phyloP scores from a whole-genome alignment of 1,139 yeast genomes.

The Casaregolazyma lundiana region DNA sequence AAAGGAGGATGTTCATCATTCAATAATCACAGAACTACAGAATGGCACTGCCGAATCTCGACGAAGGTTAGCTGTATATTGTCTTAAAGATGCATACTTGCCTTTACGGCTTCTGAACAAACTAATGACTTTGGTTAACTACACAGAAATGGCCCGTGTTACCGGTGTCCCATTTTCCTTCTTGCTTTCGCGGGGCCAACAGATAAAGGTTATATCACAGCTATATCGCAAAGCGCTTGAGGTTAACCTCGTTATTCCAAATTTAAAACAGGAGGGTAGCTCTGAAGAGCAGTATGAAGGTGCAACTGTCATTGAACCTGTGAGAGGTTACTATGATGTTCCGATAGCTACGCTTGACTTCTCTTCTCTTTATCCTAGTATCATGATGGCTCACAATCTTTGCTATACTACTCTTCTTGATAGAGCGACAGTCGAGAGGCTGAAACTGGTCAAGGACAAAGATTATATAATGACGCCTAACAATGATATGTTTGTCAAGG shows the following conservation, averaged over 20 bases:
- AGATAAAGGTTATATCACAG: constrained; percentile 94
- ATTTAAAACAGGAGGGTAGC: constrained; percentile 76
- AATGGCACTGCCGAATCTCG: constrained; percentile 91
- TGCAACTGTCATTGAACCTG: constrained; percentile 97
- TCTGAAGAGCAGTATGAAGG: constrained; percentile 92
- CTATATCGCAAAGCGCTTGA: constrained; percentile 85
- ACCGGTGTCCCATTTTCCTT: constrained; percentile 97
- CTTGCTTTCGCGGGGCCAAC: constrained; percentile 88
- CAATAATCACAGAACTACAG: constrained; percentile 90
- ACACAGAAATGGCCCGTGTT: constrained; percentile 99
- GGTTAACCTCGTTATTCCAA: constrained; percentile 84
- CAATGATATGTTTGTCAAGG: constrained; percentile 86
- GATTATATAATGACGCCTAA: constrained; percentile 90
- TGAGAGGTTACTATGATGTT: constrained; percentile 89
- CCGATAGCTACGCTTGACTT: constrained; percentile 98
- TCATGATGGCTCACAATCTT: constrained; percentile 98
- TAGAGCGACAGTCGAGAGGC: constrained; percentile 61
- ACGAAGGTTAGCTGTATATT: constrained; percentile 91
- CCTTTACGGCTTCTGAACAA: constrained; percentile 86
- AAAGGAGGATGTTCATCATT: constrained; percentile 96
- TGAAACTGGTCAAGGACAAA: constrained; percentile 57
- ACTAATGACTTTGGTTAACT: constrained; percentile 92
- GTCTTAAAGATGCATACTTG: constrained; percentile 91
- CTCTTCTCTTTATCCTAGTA: constrained; percentile 92
- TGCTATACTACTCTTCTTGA: constrained; percentile 88